These are phyloP conservation scores for Anisodus tanguticus DNA, from an alignment of 257 asterid genomes.

Conservation along the genomic window DNA sequence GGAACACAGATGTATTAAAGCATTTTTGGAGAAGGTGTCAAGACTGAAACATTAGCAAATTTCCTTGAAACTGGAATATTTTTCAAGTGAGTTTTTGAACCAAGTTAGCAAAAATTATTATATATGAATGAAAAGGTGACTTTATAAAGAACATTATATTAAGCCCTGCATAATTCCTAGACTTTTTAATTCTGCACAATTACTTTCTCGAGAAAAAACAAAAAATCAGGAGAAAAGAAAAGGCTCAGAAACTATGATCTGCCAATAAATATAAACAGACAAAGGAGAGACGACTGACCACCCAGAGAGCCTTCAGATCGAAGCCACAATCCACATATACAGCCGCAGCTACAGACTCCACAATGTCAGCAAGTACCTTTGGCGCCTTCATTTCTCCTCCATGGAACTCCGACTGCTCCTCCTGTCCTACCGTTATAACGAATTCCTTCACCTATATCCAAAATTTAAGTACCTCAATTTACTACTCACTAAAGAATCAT, in stretches of 20 bases:
- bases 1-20: neutral
- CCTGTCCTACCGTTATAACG: slow-evolving; percentile 52
- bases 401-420: slow-evolving; percentile 55
- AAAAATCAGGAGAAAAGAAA: neutral
- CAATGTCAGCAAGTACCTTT: slow-evolving; percentile 81
- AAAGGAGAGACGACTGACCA: slow-evolving; percentile 33
- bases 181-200: neutral
- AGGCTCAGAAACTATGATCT: neutral
- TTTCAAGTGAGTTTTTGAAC: neutral
- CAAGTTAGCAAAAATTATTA: neutral
- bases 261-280: neutral
- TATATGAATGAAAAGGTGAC: neutral
- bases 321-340: slow-evolving; percentile 52
- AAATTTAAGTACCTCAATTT: slow-evolving; percentile 4
- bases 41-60: neutral
- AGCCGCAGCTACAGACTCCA: slow-evolving; percentile 81
- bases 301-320: slow-evolving; percentile 42
- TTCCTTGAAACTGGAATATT: neutral
- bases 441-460: slow-evolving; percentile 68
- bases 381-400: slow-evolving; percentile 86
- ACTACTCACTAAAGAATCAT: neutral
- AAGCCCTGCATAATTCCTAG: neutral
- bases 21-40: neutral
- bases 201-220: neutral
- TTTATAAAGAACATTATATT: neutral